phyloP scores from a whole-genome alignment of 495 filamentous ascomycete genomes.

The Venustampulla echinocandica region DNA sequence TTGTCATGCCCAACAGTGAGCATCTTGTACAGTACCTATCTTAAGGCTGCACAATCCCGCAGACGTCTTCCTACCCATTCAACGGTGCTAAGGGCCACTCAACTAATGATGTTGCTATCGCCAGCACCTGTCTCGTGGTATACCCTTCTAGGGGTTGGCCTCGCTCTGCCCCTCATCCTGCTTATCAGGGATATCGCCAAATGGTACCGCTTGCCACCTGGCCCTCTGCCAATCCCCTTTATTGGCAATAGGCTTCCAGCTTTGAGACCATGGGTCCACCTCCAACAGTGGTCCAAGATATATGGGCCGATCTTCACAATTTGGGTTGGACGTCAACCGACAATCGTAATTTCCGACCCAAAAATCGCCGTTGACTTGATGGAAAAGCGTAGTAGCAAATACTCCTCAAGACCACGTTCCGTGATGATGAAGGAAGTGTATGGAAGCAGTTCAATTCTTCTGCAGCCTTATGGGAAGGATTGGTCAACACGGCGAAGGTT shows the following conservation, averaged over 20 bases:
- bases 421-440: slow-evolving; percentile 48
- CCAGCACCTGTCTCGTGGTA: slow-evolving; percentile 5
- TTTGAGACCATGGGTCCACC: slow-evolving; percentile 50
- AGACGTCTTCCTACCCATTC: too few relatives aligned
- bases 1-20: too few relatives aligned
- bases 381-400: slow-evolving; percentile 45
- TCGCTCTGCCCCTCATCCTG: slow-evolving; percentile 7
- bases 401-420: slow-evolving; percentile 45
- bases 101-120: slow-evolving; percentile 2
- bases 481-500: slow-evolving; percentile 35
- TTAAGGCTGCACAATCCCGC: too few relatives aligned
- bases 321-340: slow-evolving; percentile 53
- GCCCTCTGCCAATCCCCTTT: slow-evolving; percentile 45
- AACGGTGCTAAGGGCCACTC: too few relatives aligned
- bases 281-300: slow-evolving; percentile 42
- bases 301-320: slow-evolving; percentile 55
- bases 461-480: slow-evolving; percentile 39
- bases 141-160: slow-evolving; percentile 1
- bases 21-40: too few relatives aligned
- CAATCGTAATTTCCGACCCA: slow-evolving; percentile 55
- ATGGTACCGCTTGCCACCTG: slow-evolving; percentile 39
- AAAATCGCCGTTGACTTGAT: slow-evolving; percentile 50
- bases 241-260: slow-evolving; percentile 49
- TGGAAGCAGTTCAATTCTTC: slow-evolving; percentile 38
- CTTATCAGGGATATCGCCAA: slow-evolving; percentile 14